Evolutionary conservation across 352 stramenopile genomes (phyloP).

Genomic region (Phytophthora fragariae): DNA sequence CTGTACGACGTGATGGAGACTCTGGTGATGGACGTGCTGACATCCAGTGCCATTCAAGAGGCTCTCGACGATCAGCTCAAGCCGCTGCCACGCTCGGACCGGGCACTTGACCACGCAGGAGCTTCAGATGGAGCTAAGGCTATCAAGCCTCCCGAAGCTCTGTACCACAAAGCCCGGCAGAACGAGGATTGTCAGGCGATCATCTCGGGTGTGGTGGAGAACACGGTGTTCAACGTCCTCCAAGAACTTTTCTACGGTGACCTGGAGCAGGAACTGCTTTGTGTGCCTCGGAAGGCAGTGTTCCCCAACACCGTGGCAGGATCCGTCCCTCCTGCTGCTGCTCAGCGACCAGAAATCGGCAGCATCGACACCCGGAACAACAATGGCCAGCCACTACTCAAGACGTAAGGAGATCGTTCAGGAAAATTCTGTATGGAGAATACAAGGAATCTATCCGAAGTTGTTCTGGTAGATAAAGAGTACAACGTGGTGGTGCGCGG

Average conservation of each 20-base stretch:
- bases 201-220: slow-evolving; percentile 68
- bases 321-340: slow-evolving; percentile 1
- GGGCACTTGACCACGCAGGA: slow-evolving; percentile 31
- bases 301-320: slow-evolving; percentile 39
- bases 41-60: slow-evolving; percentile 55
- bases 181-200: slow-evolving; percentile 77
- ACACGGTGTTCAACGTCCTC: slow-evolving; percentile 83
- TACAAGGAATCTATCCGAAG: slow-evolving; percentile 37
- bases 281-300: slow-evolving; percentile 65
- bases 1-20: slow-evolving; percentile 66
- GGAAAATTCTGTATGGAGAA: slow-evolving; percentile 22
- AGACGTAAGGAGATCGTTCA: slow-evolving; percentile 17
- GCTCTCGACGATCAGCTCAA: slow-evolving; percentile 50
- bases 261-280: slow-evolving; percentile 71
- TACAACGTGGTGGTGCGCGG: slow-evolving; percentile 39
- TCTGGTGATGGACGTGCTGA: slow-evolving; percentile 67
- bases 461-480: slow-evolving; percentile 46
- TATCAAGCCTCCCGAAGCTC: slow-evolving; percentile 8
- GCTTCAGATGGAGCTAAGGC: slow-evolving; percentile 15
- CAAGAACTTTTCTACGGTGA: slow-evolving; percentile 87
- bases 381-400: slow-evolving; percentile 23
- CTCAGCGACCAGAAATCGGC: slow-evolving; percentile 11
- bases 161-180: slow-evolving; percentile 43
- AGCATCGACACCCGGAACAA: slow-evolving; percentile 9
- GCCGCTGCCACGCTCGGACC: slow-evolving; percentile 37